phyloP scores from a whole-genome alignment of 148 eudicot genomes.

The Rhododendron molle region DNA sequence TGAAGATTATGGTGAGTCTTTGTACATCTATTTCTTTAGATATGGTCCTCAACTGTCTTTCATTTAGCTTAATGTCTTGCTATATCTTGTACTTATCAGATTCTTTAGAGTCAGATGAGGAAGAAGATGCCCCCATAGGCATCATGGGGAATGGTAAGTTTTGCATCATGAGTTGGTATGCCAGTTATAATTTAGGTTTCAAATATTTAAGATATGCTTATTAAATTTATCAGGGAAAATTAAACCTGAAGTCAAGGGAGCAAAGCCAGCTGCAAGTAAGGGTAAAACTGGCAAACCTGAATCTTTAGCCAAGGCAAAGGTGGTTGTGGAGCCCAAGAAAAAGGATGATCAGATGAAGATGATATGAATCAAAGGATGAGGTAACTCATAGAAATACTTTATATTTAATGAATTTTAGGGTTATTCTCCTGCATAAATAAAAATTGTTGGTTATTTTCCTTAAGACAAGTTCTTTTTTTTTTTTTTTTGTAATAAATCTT shows the following conservation, averaged over 20 bases:
- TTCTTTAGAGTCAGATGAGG: constrained; percentile 28
- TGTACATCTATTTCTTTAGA: background rate
- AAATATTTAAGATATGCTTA: background rate
- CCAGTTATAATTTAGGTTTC: constrained; percentile 1
- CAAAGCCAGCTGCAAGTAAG: constrained; percentile 21
- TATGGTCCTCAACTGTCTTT: background rate
- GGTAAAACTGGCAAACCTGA: constrained; percentile 23
- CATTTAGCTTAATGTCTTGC: background rate
- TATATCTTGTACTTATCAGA: background rate
- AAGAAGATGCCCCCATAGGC: constrained; percentile 20
- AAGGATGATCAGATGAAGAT: constrained; percentile 34
- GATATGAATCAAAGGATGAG: constrained; percentile 37
- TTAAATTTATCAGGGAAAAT: constrained; percentile 19
- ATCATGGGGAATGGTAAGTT: constrained; percentile 28
- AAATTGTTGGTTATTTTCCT: background rate
- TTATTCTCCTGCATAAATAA: background rate
- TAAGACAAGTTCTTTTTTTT: background rate
- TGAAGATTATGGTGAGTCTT: constrained; percentile 29
- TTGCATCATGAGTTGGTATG: background rate
- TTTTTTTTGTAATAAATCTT: background rate
- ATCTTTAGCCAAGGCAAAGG: constrained; percentile 29
- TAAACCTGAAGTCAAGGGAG: constrained; percentile 7
- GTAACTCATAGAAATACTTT: background rate
- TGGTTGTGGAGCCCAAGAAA: constrained; percentile 21
- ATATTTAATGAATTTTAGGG: background rate